Conservation (phyloP, 768 basidiomycete genomes). For the Podaxis rugospora region DNA sequence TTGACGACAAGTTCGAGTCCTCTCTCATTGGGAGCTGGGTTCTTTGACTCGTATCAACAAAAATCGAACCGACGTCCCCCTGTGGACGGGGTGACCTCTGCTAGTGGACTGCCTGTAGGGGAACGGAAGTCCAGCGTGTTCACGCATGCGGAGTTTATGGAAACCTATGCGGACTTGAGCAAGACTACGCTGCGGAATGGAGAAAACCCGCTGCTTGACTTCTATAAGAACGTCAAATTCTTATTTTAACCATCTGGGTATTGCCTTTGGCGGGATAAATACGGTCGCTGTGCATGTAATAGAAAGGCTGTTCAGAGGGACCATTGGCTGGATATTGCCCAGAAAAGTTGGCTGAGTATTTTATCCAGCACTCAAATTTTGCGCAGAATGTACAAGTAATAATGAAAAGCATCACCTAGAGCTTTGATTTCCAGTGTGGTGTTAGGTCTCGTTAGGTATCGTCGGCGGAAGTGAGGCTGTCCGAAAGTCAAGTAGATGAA, state of each 20-base stretch:
- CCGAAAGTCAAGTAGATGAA: slow-evolving; percentile 87
- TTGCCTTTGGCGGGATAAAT: too few relatives aligned
- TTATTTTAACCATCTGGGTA: slow-evolving; percentile 51
- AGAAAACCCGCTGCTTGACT: slow-evolving; percentile 85
- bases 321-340: too few relatives aligned
- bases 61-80: slow-evolving; percentile 51
- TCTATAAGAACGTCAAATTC: slow-evolving; percentile 92
- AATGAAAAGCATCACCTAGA: slow-evolving; percentile 80
- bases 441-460: slow-evolving; percentile 52
- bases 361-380: slow-evolving; percentile 22
- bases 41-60: slow-evolving; percentile 67
- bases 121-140: slow-evolving; percentile 82
- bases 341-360: neutral
- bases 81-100: slow-evolving; percentile 65
- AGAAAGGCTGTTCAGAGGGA: too few relatives aligned
- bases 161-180: slow-evolving; percentile 73
- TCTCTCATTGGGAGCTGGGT: slow-evolving; percentile 51
- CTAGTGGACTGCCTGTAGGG: slow-evolving; percentile 75
- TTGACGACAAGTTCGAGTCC: slow-evolving; percentile 45
- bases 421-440: slow-evolving; percentile 64
- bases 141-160: slow-evolving; percentile 85
- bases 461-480: slow-evolving; percentile 82
- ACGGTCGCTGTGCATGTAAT: too few relatives aligned
- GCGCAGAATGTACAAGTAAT: slow-evolving; percentile 70
- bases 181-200: slow-evolving; percentile 73